phyloP scores from a whole-genome alignment of 169 alveolate species.

The Neospora caninum region DNA sequence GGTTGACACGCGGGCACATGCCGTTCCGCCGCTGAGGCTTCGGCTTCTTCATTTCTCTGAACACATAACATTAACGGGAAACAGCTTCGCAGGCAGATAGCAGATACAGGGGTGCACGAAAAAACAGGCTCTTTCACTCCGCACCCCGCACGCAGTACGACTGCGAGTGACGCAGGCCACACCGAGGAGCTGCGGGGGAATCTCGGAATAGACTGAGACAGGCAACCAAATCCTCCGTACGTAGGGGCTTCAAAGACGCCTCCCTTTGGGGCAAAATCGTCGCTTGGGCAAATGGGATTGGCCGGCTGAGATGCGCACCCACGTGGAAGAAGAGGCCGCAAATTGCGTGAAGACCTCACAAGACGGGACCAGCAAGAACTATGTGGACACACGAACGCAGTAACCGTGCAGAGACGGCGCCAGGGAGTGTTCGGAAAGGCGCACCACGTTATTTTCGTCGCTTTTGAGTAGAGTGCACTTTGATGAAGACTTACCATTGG shows the following conservation, averaged over 20 bases:
- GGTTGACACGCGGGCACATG: conserved; percentile 60
- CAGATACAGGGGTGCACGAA: too few species aligned
- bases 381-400: neutral
- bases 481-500: conserved; percentile 31
- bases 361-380: neutral
- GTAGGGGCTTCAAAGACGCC: too few species aligned
- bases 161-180: neutral
- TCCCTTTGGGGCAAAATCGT: too few species aligned
- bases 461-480: neutral
- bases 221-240: too few species aligned
- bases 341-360: neutral
- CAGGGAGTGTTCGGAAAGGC: neutral
- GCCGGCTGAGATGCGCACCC: too few species aligned
- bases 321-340: neutral
- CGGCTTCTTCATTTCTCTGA: conserved; percentile 52
- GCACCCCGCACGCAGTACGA: too few species aligned
- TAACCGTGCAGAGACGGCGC: neutral
- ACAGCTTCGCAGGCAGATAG: neutral
- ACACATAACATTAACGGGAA: too few species aligned
- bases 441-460: too few species aligned
- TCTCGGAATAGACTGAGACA: too few species aligned
- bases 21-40: conserved; percentile 44
- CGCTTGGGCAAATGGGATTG: too few species aligned
- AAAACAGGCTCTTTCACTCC: too few species aligned
- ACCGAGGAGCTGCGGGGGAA: neutral